A percentile compares a stretch with the other conserved stretches of the same genome.
Conservation (phyloP, 495 filamentous ascomycete genomes). For the Neurospora sp. region DNA sequence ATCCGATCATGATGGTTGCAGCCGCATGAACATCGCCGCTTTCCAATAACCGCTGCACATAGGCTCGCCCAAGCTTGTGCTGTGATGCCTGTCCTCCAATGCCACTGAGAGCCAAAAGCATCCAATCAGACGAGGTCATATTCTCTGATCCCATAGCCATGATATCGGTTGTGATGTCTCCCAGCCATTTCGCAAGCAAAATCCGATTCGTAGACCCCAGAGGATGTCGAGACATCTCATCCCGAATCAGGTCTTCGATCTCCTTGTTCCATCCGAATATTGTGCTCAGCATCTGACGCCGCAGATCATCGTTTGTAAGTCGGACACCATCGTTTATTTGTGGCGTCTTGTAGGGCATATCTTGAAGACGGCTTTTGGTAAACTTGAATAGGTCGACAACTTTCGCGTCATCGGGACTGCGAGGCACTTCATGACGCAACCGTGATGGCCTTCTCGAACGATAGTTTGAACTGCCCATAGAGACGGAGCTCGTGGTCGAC, state of each 20-base stretch:
- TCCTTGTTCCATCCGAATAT: slow-evolving; percentile 95
- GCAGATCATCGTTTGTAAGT: slow-evolving; percentile 73
- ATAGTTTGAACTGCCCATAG: slow-evolving; percentile 49
- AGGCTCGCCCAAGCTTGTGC: slow-evolving; percentile 83
- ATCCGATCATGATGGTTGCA: slow-evolving; percentile 79
- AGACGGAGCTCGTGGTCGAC: slow-evolving; percentile 50
- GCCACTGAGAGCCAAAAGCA: slow-evolving; percentile 85
- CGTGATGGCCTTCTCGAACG: slow-evolving; percentile 58
- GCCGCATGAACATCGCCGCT: slow-evolving; percentile 86
- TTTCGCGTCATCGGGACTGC: slow-evolving; percentile 47
- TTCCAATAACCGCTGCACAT: slow-evolving; percentile 83
- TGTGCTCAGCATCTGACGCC: slow-evolving; percentile 82
- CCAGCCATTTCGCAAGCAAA: slow-evolving; percentile 83
- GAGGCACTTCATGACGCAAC: slow-evolving; percentile 71
- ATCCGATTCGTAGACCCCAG: slow-evolving; percentile 64
- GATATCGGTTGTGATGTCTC: slow-evolving; percentile 70
- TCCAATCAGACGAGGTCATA: slow-evolving; percentile 88
- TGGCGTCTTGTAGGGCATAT: slow-evolving; percentile 66
- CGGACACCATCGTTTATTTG: slow-evolving; percentile 49
- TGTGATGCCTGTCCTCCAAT: slow-evolving; percentile 73
- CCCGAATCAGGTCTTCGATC: slow-evolving; percentile 69
- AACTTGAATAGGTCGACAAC: slow-evolving; percentile 60
- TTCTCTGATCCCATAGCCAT: slow-evolving; percentile 73
- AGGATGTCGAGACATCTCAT: slow-evolving; percentile 73
- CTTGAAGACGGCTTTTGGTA: slow-evolving; percentile 60